Evolutionary conservation across 495 filamentous ascomycete genomes (phyloP), one percentile per base, ranked within the genome.

Genomic region (Aspergillus sclerotioniger): DNA sequence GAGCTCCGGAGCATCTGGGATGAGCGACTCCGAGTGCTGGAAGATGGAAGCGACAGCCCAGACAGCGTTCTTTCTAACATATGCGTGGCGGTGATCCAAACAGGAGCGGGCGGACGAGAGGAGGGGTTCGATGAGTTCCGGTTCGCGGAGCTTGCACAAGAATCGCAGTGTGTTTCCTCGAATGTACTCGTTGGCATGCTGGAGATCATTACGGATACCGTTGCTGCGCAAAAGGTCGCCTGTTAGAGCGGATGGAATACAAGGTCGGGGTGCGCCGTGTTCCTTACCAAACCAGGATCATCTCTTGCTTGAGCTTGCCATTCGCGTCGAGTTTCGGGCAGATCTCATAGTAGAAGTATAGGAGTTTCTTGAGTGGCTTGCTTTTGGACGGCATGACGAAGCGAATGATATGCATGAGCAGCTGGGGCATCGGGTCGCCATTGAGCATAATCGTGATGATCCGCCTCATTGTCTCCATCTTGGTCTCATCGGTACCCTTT

Each of bases 261-360:
- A 16, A 6, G 3, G 47, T 16, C 13, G 51, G 37, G 17, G 35
- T 37, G 46, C 17, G 19, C 6, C 12, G 35, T 29, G 19, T 45
- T 58, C 69, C 87, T 74, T 83, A 98, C 94, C 95, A 98, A 63
- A 99, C 95, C 67, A 99, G 80, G 72, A 99, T 98, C 89, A 96
- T 96, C 82, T 99, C 95, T 75, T 98, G 94, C 82, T 96, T 96
- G 53, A 98, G 77, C 80, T 97, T 98, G 66, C 95, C 95, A 61
- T 76, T 85, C 21, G 86, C 78, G 73, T 98, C 95, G 43, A 87
- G 87, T 72, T 99, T 99, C 25, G 95, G 95, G 72, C 94, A 98
- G 66, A 98, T 93, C 76, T 99, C 95, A 74, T 97, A 96, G 79
- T 97, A 99, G 74, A 98, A 93, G 76, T 99, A 99, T 15, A 99